Evolutionary conservation across 169 alveolate species (phyloP).

Genomic region (Eimeria maxima): DNA sequence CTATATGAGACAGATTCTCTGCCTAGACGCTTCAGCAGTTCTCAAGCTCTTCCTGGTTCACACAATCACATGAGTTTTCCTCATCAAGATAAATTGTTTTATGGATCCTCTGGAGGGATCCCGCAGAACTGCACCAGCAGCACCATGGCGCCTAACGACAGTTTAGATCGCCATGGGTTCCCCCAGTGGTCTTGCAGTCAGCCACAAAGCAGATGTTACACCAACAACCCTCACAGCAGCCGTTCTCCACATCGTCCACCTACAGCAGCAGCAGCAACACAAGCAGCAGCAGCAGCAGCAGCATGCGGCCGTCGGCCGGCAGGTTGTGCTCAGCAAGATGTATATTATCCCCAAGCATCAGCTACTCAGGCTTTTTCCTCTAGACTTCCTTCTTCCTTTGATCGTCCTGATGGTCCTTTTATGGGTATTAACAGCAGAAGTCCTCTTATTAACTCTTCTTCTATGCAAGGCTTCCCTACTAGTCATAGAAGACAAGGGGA

Average conservation of each 20-base stretch:
- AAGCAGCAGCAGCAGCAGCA: neutral
- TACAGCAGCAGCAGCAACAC: neutral
- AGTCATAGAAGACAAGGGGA: neutral
- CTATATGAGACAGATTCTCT: neutral
- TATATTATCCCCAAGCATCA: neutral
- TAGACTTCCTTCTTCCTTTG: neutral
- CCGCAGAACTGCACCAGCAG: neutral
- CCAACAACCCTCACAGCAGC: neutral
- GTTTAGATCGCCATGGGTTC: neutral
- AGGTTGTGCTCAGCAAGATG: neutral
- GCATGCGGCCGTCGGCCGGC: neutral
- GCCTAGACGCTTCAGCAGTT: neutral
- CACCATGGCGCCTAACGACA: neutral
- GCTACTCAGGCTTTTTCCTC: neutral
- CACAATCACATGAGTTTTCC: neutral
- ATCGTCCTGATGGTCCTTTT: neutral
- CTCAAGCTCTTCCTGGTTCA: neutral
- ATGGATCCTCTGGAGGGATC: neutral
- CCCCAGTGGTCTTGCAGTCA: conserved; percentile 22
- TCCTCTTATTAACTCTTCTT: neutral
- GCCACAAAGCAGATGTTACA: neutral
- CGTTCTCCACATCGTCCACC: neutral
- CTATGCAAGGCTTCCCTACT: neutral
- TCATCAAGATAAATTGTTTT: neutral
- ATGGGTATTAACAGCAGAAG: neutral